Base-by-base conservation (phyloP, 805 yeast genomes). In the Candida alai region DNA sequence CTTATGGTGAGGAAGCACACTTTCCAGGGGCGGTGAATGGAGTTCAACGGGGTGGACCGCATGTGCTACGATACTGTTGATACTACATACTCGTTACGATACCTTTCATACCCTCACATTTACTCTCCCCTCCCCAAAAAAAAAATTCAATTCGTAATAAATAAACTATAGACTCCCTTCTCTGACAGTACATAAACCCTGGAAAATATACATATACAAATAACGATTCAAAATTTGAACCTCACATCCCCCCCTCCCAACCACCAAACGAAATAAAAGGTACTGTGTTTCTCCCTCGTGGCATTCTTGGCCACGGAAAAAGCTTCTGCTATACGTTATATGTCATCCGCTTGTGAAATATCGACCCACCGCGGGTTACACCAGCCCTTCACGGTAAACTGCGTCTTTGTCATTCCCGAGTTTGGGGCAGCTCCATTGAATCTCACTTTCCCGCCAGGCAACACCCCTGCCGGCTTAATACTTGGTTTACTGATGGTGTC, bases 331-430 rank as follows among this genome's bases (percentile, higher is more conserved):
- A n/a, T n/a, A n/a, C n/a, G n/a, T n/a, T n/a, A n/a, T n/a, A n/a
- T n/a, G n/a, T 21, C 24, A 6, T 29, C 25, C 9, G 16, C 9
- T 19, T 30, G 9, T 16, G 33, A 36, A 23, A 20, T 24, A 32
- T 33, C 37, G 14, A 62, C 32, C 77, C 77, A 73, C 34, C 74
- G 46, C 33, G 61, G 48, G 42, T 72, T 65, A 37, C 61, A 58
- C 76, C 77, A 73, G 5, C 76, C 76, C 42, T 66, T 70, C 12
- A 68, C 71, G 10, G 76, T 71, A 42, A 62, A 73, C 43, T 73
- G 78, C 22, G 58, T 43, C 34, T 47, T 54, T n/a, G 69, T 53
- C 11, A 58, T 52, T 4, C 69, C 70, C 9, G 62, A 54, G 25
- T 51, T 58, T 4, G 72, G 69, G 6, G 64, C 57, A 27, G 46